Evolutionary conservation across 768 basidiomycete species (phyloP).

Genomic region (Tulasnella sp.): DNA sequence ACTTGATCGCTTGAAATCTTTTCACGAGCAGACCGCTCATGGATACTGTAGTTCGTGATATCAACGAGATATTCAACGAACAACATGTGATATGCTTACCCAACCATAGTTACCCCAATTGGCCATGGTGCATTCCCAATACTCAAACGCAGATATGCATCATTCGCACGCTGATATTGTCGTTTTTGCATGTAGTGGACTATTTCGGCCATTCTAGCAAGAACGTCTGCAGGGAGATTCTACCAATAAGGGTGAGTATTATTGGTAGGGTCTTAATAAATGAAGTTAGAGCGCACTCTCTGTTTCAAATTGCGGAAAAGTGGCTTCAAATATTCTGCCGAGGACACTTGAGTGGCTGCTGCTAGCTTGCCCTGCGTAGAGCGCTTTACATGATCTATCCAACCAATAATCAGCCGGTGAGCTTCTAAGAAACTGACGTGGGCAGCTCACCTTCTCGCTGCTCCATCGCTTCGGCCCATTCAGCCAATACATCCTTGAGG

Average conservation of each 20-base stretch:
- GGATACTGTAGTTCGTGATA: constrained; percentile 46
- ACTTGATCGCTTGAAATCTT: constrained; percentile 97
- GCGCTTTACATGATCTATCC: constrained; percentile 65
- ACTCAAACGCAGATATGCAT: constrained; percentile 89
- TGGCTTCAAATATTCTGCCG: constrained; percentile 93
- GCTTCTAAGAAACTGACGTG: neutral
- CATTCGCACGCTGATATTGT: constrained; percentile 90
- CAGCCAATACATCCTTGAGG: constrained; percentile 79
- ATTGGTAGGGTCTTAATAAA: neutral
- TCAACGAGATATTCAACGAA: neutral
- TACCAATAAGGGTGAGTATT: neutral
- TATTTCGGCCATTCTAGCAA: constrained; percentile 80
- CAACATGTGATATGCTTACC: constrained; percentile 37
- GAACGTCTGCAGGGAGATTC: constrained; percentile 74
- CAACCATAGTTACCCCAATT: constrained; percentile 99
- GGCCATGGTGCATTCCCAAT: constrained; percentile 99
- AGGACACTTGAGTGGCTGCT: constrained; percentile 89
- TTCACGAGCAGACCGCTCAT: constrained; percentile 94
- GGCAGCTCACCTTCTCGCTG: constrained; percentile 64
- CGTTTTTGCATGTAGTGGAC: constrained; percentile 94
- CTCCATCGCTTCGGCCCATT: constrained; percentile 94
- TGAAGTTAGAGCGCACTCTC: constrained; percentile 43
- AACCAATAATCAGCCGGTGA: constrained; percentile 12
- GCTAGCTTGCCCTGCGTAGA: constrained; percentile 88
- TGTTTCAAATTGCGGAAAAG: constrained; percentile 83